phyloP scores from a whole-genome alignment of 2,329 filamentous ascomycete species.

The Teratosphaeria zuluensis region DNA sequence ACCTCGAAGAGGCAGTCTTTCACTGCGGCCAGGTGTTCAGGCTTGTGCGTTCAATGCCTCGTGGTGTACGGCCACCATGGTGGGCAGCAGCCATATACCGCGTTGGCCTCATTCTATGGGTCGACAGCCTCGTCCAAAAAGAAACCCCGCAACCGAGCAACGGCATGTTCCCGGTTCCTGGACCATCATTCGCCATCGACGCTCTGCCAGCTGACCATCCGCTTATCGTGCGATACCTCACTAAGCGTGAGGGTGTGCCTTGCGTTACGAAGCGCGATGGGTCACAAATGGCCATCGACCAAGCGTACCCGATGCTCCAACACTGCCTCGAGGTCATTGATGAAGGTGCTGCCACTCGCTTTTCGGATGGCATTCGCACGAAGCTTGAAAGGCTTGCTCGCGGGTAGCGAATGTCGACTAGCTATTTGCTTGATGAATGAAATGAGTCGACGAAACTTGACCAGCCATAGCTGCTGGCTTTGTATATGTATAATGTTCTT shows the following conservation, averaged over 20 bases:
- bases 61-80: conserved; percentile 55
- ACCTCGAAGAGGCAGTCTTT: conserved; percentile 54
- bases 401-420: not conserved
- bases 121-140: conserved; percentile 47
- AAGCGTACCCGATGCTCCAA: conserved; percentile 39
- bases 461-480: not conserved
- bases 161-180: conserved; percentile 28
- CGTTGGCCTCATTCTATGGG: conserved; percentile 54
- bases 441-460: not conserved
- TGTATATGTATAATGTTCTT: not conserved
- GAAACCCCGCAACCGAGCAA: conserved; percentile 31
- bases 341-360: conserved; percentile 42
- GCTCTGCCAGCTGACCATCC: conserved; percentile 42
- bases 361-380: conserved; percentile 45
- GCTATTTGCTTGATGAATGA: not conserved
- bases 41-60: conserved; percentile 50
- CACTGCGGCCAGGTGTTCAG: conserved; percentile 60
- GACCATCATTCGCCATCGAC: conserved; percentile 42
- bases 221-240: conserved; percentile 42
- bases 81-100: conserved; percentile 63
- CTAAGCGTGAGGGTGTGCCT: conserved; percentile 44
- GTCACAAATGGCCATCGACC: conserved; percentile 37
- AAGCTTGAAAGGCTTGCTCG: conserved; percentile 41
- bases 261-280: conserved; percentile 43
- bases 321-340: conserved; percentile 46